Base-by-base conservation (phyloP, 2,329 filamentous ascomycete species). In the Fusarium tjaetaba region DNA sequence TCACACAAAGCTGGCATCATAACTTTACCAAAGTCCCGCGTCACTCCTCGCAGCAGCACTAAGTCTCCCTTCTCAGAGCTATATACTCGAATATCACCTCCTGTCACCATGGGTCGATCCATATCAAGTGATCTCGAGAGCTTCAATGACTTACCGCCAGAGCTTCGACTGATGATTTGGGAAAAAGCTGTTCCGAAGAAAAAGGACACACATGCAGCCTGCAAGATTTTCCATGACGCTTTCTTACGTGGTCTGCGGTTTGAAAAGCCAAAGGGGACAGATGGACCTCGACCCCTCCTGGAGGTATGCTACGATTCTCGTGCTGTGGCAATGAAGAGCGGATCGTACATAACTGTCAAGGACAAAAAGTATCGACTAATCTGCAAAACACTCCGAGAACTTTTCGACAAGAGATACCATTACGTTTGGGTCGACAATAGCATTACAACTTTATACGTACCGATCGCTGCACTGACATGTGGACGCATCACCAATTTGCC, bases 81-180 rank as follows among this genome's bases (percentile, higher is more conserved):
- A 22, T 36, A 53, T 5, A 22, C 14, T 53, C 7, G 13, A 2
- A 22, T n/a, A 22, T 28, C 10, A 28, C 13, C 14, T 38, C 4
- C 15, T 13, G 10, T 18, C 9, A 39, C 11, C 24, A 53, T 38
- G 51, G 51, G 34, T 36, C 51, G 39, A 53, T 39, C 34, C 24
- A 26, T 28, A 7, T 53, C 51, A 22, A 39, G 14, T 1, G 18
- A 39, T 16, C 41, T 60, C 16, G 36, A 34, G 15, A 22, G 13
- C 20, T 61, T 68, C n/a, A 5, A 18, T 7, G 11, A 20, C 15
- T 39, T 72, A 10, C 65, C 70, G 0, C 4, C 13, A 3, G 70
- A 72, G 11, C 20, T 70, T 13, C 51, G 38, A 1, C 39, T 72
- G 4, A 48, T 49, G 16, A 58, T 72, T 4, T 72, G 70, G 70